Evolutionary conservation across 495 filamentous ascomycete genomes (phyloP).

Genomic region (Tuber microsphaerosporum): DNA sequence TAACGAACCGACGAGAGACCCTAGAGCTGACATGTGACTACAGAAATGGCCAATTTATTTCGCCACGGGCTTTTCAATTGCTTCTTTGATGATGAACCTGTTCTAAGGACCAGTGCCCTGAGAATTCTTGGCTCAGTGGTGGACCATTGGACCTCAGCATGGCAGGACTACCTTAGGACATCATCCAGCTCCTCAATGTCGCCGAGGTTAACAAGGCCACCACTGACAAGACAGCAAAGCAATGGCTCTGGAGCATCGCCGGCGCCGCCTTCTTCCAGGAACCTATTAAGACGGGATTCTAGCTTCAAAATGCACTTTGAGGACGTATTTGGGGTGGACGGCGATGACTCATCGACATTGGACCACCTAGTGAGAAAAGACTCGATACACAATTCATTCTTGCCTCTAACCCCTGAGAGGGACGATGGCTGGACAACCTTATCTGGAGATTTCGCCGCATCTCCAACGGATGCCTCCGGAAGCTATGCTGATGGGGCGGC

Average conservation of each 20-base stretch:
- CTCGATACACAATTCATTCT: conserved; percentile 18
- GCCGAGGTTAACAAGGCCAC: conserved; percentile 28
- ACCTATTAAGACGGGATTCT: conserved; percentile 28
- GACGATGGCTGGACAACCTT: conserved; percentile 28
- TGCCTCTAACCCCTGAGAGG: conserved; percentile 31
- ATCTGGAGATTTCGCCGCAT: conserved; percentile 28
- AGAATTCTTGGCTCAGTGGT: conserved; percentile 30
- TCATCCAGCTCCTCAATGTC: conserved; percentile 23
- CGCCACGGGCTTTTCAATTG: conserved; percentile 35
- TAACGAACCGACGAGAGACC: conserved; percentile 1
- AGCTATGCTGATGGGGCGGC: conserved; percentile 27
- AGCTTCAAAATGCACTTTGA: conserved; percentile 39
- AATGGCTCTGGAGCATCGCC: conserved; percentile 32
- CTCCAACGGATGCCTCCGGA: conserved; percentile 23
- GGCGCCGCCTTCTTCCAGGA: conserved; percentile 18
- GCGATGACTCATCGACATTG: conserved; percentile 22
- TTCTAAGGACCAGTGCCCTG: conserved; percentile 26
- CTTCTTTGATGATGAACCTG: conserved; percentile 31
- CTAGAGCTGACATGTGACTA: conserved; percentile 10
- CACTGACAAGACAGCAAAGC: conserved; percentile 28
- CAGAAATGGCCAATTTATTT: conserved; percentile 34
- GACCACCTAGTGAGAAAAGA: conserved; percentile 6
- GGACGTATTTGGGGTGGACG: conserved; percentile 32
- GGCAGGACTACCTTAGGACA: conserved; percentile 32
- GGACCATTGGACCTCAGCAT: conserved; percentile 29